Evolutionary conservation across 305 asterid genomes (phyloP).

Genomic region (Fraxinus angustifolia): DNA sequence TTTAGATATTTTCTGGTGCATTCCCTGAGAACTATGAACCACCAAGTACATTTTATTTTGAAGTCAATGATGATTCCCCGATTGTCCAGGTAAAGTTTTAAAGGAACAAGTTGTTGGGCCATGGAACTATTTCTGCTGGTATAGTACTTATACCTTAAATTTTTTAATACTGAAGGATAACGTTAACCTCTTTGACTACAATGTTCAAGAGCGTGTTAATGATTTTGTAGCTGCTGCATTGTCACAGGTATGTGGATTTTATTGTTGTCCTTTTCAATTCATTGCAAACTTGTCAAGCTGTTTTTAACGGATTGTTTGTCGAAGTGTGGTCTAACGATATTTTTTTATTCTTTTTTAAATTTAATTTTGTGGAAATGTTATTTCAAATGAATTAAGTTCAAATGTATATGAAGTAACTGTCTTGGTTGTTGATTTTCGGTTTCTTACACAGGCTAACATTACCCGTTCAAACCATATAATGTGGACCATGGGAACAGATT

Average conservation of each 20-base stretch:
- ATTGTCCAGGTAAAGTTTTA: constrained; percentile 67
- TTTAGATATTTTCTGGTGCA: constrained; percentile 94
- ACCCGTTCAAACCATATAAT: constrained; percentile 90
- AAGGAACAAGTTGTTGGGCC: background rate
- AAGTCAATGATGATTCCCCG: constrained; percentile 71
- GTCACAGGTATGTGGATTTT: constrained; percentile 46
- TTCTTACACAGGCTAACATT: constrained; percentile 66
- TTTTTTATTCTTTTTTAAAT: background rate
- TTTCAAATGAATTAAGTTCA: constrained; percentile 5
- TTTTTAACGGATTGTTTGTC: background rate
- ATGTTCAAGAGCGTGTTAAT: constrained; percentile 89
- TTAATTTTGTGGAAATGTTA: background rate
- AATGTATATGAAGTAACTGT: background rate
- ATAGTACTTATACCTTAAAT: constrained; percentile 24
- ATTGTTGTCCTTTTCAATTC: background rate
- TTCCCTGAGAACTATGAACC: constrained; percentile 92
- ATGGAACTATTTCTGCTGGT: constrained; percentile 19
- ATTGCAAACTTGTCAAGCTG: background rate
- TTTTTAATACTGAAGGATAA: constrained; percentile 62
- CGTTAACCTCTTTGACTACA: constrained; percentile 70
- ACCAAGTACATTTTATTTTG: constrained; percentile 76
- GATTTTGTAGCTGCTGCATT: constrained; percentile 93
- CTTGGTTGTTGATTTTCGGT: constrained; percentile 8
- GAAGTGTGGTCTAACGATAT: background rate
- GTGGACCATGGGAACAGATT: constrained; percentile 99